A percentile compares a stretch with the other conserved stretches of the same genome.
These are phyloP conservation scores for Xylaria telfairii DNA, from an alignment of 495 filamentous ascomycete genomes.

Conservation along the genomic window DNA sequence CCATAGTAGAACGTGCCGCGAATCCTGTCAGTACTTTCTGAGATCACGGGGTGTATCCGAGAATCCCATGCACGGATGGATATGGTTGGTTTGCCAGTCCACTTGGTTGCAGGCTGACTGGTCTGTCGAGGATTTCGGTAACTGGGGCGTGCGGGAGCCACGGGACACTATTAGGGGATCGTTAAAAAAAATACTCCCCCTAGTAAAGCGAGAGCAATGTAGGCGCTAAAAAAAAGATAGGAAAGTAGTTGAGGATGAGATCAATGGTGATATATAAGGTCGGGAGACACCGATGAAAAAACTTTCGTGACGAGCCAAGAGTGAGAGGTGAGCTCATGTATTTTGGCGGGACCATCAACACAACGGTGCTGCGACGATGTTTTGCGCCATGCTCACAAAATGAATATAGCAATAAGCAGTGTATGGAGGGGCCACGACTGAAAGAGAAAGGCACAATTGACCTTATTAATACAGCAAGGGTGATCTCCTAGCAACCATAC, in stretches of 20 bases:
- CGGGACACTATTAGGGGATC: constrained; percentile 26
- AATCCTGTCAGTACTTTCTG: constrained; percentile 19
- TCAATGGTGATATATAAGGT: constrained; percentile 14
- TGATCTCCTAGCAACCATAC: constrained; percentile 1
- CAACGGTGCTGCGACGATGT: constrained; percentile 14
- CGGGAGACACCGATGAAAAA: neutral
- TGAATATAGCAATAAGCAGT: constrained; percentile 6
- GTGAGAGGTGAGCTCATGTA: constrained; percentile 6
- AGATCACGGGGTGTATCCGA: constrained; percentile 23
- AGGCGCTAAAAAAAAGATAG: constrained; percentile 8
- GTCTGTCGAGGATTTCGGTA: constrained; percentile 23
- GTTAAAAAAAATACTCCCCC: constrained; percentile 22
- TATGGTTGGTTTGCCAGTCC: constrained; percentile 25
- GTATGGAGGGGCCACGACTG: constrained; percentile 10
- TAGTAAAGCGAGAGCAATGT: neutral
- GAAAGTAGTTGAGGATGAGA: neutral
- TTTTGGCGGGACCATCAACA: constrained; percentile 14
- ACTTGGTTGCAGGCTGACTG: constrained; percentile 26
- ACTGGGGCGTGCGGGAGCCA: constrained; percentile 19
- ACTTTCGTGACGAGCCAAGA: constrained; percentile 10
- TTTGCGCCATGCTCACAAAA: constrained; percentile 15
- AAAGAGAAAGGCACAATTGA: constrained; percentile 21
- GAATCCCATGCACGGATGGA: constrained; percentile 21
- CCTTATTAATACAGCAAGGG: constrained; percentile 17
- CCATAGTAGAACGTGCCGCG: constrained; percentile 26